Base-by-base conservation (phyloP, 257 asterid genomes). In the Capsicum rhomboideum region DNA sequence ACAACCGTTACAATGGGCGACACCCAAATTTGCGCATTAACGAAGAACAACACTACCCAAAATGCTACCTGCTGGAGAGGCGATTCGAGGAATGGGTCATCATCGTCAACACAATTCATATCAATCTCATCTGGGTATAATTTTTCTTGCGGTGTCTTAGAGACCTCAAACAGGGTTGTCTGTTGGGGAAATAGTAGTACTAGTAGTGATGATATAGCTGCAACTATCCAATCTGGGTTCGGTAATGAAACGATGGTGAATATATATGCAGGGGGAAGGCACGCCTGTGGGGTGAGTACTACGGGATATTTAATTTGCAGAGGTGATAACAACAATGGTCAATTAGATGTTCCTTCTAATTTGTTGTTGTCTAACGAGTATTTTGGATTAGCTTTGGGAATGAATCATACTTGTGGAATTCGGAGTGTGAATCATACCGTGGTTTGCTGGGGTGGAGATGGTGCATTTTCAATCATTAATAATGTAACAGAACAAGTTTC, bases 371-470 rank as follows among this genome's bases (percentile, higher is more conserved):
- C 82, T 17, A 59, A 54, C 21, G 91, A 90, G 68, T 92, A 90
- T 87, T 74, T 78, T 20, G 90, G 69, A 0, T 68, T 94, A 8
- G 90, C 97, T 11, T 92, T 94, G 16, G 98, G 98, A 9, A 88
- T 84, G 52, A 90, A 82, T 66, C 95, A 93, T 88, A 88, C 86
- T 82, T 94, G 98, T 77, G 98, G 89, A 28, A 88, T 92, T 58
- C 83, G 94, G 82, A 88, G 88, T 81, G 8, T 83, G 71, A 91
- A 91, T 78, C 85, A 84, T 28, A 92, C 97, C 2, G 94, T 93
- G 26, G 88, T 93, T 53, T 94, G 98, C 86, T 94, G 98, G 98
- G 98, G 98, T 13, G 90, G 89, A 66, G 86, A 80, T 53, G 91
- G 87, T 4, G 79, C 49, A 58, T 84, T 85, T 84, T 80, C 86